phyloP scores from a whole-genome alignment of 495 filamentous ascomycete species.

The Aspergillus carlsbadensis region DNA sequence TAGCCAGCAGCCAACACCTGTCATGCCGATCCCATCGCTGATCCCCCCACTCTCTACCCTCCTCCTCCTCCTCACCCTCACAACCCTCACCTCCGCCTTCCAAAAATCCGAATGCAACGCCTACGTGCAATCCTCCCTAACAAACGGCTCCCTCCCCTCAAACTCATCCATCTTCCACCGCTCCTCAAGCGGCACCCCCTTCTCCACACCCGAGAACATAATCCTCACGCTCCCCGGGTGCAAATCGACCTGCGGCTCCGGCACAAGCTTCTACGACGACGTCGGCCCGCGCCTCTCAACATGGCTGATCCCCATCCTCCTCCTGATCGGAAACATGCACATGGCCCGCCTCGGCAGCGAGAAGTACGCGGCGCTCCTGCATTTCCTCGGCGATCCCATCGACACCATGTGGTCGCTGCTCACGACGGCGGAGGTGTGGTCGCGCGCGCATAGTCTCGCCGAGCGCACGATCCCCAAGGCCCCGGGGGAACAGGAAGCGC shows the following conservation, averaged over 20 bases:
- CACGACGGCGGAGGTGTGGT: background rate
- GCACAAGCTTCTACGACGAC: background rate
- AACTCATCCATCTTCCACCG: no score
- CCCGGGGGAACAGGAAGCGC: no score
- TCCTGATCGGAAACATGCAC: background rate
- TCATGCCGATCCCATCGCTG: no score
- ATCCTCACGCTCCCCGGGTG: constrained; percentile 4
- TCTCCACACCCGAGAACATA: background rate
- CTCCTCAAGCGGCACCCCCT: background rate
- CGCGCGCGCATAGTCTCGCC: background rate
- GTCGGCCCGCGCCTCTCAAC: background rate
- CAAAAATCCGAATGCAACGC: no score
- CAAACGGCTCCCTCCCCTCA: no score
- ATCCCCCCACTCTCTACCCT: no score
- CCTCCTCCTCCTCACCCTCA: no score
- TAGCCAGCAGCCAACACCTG: no score
- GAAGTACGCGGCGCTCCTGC: background rate
- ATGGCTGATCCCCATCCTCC: background rate
- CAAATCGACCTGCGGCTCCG: background rate
- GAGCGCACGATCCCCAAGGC: background rate
- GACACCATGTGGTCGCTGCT: constrained; percentile 1
- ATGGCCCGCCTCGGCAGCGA: background rate
- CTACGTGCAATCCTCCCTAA: no score
- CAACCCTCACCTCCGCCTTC: no score
- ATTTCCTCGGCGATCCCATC: background rate